phyloP scores from a whole-genome alignment of 73 alveolate genomes.

The Loxodes magnus region DNA sequence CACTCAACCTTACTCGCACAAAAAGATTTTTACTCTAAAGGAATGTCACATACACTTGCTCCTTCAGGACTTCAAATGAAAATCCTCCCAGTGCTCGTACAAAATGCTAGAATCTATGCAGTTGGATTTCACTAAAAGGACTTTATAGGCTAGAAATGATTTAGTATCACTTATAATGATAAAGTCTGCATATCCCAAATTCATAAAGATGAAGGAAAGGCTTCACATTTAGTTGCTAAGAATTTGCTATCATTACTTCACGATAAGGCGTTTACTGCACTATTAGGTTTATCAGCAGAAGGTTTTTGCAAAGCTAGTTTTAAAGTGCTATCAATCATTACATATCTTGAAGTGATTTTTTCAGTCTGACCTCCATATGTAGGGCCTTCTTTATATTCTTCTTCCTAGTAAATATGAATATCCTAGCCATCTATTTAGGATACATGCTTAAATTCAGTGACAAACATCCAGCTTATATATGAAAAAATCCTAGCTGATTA shows the following conservation, averaged over 20 bases:
- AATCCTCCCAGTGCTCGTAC: conserved; percentile 67
- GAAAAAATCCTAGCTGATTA: conserved; percentile 5
- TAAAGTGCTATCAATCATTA: conserved; percentile 33
- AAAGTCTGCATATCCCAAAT: conserved; percentile 69
- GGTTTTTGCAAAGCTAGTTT: conserved; percentile 51
- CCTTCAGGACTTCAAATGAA: conserved; percentile 73
- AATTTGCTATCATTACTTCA: conserved; percentile 63
- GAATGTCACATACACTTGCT: conserved; percentile 76
- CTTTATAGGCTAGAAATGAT: conserved; percentile 62
- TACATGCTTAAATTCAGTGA: conserved; percentile 15
- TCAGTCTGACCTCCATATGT: conserved; percentile 43
- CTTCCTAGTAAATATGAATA: conserved; percentile 44
- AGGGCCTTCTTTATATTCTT: conserved; percentile 61
- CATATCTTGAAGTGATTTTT: conserved; percentile 41
- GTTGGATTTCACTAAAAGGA: conserved; percentile 61
- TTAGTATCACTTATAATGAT: conserved; percentile 44
- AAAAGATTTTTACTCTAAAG: conserved; percentile 38
- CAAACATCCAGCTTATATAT: conserved; percentile 17
- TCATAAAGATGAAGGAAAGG: conserved; percentile 52
- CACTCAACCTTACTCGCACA: conserved; percentile 63
- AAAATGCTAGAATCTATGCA: conserved; percentile 56
- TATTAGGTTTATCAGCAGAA: conserved; percentile 54
- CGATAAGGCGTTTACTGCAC: conserved; percentile 60
- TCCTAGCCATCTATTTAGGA: conserved; percentile 6
- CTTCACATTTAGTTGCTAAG: conserved; percentile 78